phyloP scores from a whole-genome alignment of 2,329 filamentous ascomycete genomes.

The Zymoseptoria tritici region DNA sequence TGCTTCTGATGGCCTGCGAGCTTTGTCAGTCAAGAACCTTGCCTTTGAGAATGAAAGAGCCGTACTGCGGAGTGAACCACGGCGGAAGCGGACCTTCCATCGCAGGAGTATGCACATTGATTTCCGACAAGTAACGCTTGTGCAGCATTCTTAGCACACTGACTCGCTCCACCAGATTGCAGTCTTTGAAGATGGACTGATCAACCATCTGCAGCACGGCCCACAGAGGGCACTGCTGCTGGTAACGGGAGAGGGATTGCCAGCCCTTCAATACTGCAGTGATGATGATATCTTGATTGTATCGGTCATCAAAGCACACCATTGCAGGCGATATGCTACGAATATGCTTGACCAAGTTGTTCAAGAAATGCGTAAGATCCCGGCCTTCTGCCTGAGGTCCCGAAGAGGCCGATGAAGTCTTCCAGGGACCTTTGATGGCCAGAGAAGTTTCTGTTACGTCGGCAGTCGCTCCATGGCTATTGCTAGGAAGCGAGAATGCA shows the following conservation, averaged over 20 bases:
- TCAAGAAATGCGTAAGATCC: slow-evolving; percentile 16
- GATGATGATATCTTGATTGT: slow-evolving; percentile 17
- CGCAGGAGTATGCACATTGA: slow-evolving; percentile 13
- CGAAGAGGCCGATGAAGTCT: neutral
- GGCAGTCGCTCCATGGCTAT: neutral
- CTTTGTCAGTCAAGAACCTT: slow-evolving; percentile 2
- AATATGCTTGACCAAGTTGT: slow-evolving; percentile 18
- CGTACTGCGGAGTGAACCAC: slow-evolving; percentile 19
- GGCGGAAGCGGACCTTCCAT: slow-evolving; percentile 15
- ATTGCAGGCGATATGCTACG: slow-evolving; percentile 11
- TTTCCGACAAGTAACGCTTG: slow-evolving; percentile 17
- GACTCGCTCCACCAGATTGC: slow-evolving; percentile 16
- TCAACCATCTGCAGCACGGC: slow-evolving; percentile 16
- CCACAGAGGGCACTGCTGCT: slow-evolving; percentile 17
- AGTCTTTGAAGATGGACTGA: slow-evolving; percentile 17
- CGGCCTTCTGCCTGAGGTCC: slow-evolving; percentile 8
- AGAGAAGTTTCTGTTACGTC: neutral
- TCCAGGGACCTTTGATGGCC: neutral
- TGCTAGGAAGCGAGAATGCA: neutral
- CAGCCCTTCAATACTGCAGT: slow-evolving; percentile 17
- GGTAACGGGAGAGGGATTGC: slow-evolving; percentile 15
- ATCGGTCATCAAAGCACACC: slow-evolving; percentile 18
- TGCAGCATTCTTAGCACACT: slow-evolving; percentile 18
- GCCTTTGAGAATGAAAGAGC: neutral
- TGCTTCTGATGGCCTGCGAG: slow-evolving; percentile 11